Evolutionary conservation across 257 asterid species (phyloP).

Genomic region (Solanum boliviense): DNA sequence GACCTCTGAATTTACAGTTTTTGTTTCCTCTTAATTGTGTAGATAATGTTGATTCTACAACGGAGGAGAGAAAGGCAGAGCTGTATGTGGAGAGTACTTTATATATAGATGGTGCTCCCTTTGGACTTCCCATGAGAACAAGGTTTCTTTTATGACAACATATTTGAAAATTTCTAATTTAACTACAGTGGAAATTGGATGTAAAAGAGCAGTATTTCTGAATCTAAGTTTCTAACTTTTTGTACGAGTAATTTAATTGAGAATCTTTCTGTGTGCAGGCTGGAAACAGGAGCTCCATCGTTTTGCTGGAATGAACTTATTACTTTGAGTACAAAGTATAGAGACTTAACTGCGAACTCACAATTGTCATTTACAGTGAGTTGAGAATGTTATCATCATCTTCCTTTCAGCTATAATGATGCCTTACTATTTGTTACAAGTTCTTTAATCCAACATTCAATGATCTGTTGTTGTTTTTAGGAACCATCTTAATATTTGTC

Average conservation of each 20-base stretch:
- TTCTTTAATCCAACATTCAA: not conserved
- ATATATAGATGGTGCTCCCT: conserved; percentile 90
- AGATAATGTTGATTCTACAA: conserved; percentile 45
- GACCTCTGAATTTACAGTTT: not conserved
- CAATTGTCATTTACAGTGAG: conserved; percentile 80
- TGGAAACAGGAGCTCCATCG: conserved; percentile 73
- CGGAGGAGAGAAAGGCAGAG: conserved; percentile 75
- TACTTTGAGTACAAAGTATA: conserved; percentile 86
- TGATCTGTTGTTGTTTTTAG: not conserved
- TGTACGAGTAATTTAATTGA: not conserved
- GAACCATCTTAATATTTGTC: not conserved
- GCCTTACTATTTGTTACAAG: not conserved
- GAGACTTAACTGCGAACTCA: conserved; percentile 88
- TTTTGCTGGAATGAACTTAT: conserved; percentile 90
- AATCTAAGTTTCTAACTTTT: not conserved
- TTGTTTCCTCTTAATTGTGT: conserved; percentile 6
- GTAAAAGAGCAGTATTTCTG: not conserved
- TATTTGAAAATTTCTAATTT: not conserved
- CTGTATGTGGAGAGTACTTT: conserved; percentile 72
- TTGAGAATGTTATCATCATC: conserved; percentile 1
- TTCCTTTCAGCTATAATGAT: not conserved
- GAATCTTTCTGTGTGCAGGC: conserved; percentile 28
- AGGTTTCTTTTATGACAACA: conserved; percentile 33
- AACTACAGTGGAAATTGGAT: not conserved
- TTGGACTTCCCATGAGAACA: conserved; percentile 95